Evolutionary conservation across 352 stramenopile genomes (phyloP).

Genomic region (Globisporangium iwayamae): DNA sequence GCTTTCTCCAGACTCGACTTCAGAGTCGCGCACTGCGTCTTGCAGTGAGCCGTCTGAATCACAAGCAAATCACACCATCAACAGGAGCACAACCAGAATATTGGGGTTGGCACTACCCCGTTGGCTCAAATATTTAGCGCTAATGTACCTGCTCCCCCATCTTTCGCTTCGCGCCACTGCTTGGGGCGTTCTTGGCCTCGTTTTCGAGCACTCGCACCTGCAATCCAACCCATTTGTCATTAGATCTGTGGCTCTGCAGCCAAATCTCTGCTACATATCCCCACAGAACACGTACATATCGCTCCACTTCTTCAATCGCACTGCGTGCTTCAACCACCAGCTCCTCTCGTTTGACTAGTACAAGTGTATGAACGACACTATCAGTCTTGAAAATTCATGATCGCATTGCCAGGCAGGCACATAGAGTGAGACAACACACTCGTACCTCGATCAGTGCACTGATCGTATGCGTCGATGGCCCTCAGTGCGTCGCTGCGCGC

Average conservation of each 20-base stretch:
- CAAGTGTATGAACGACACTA: neutral
- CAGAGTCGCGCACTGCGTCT: constrained; percentile 42
- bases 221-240: neutral
- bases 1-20: constrained; percentile 58
- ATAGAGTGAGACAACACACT: neutral
- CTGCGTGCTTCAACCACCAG: constrained; percentile 40
- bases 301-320: constrained; percentile 66
- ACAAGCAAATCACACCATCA: neutral
- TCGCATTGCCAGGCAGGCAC: neutral
- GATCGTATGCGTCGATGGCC: constrained; percentile 45
- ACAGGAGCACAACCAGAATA: neutral
- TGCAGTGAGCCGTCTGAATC: constrained; percentile 31
- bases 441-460: constrained; percentile 24
- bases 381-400: neutral
- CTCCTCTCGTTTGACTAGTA: constrained; percentile 40
- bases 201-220: constrained; percentile 67
- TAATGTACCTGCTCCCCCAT: constrained; percentile 35
- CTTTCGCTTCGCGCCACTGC: constrained; percentile 30
- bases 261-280: neutral
- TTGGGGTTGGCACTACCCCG: neutral
- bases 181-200: constrained; percentile 36
- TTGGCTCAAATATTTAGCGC: neutral
- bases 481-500: constrained; percentile 43
- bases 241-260: neutral
- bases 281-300: constrained; percentile 36